These are phyloP conservation scores for Trypanosoma melophagium DNA, from an alignment of 208 protist genomes.

Conservation along the genomic window DNA sequence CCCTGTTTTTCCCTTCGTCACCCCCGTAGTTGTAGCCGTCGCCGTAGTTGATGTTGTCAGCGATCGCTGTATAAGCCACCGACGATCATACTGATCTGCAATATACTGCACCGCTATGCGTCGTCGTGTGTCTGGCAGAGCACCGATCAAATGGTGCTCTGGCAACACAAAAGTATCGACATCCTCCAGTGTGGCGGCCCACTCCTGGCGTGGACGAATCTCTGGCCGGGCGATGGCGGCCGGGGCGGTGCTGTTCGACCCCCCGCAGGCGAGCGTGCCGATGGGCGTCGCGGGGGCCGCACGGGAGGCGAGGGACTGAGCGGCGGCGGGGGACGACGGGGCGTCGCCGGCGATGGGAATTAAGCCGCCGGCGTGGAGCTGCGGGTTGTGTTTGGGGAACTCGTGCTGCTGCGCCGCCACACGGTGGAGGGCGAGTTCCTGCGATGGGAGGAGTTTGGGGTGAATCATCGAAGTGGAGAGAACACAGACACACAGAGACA, in stretches of 20 bases:
- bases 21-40: conserved; percentile 16
- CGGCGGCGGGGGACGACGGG: neutral
- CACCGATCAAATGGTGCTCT: conserved; percentile 28
- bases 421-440: conserved; percentile 63
- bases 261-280: conserved; percentile 5
- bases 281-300: neutral
- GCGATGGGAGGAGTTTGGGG: conserved; percentile 53
- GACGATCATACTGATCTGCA: conserved; percentile 59
- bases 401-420: conserved; percentile 48
- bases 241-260: conserved; percentile 35
- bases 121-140: conserved; percentile 13
- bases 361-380: neutral
- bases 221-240: conserved; percentile 60
- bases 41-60: conserved; percentile 30
- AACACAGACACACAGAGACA: no score
- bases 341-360: neutral
- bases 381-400: conserved; percentile 29
- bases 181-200: conserved; percentile 38
- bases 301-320: neutral
- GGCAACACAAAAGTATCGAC: conserved; percentile 42
- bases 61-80: conserved; percentile 49
- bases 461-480: conserved; percentile 36
- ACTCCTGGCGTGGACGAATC: conserved; percentile 47
- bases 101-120: conserved; percentile 41
- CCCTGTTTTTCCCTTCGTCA: conserved; percentile 49